These are phyloP conservation scores for Firmiana major DNA, from an alignment of 345 rosid genomes.

Conservation along the genomic window DNA sequence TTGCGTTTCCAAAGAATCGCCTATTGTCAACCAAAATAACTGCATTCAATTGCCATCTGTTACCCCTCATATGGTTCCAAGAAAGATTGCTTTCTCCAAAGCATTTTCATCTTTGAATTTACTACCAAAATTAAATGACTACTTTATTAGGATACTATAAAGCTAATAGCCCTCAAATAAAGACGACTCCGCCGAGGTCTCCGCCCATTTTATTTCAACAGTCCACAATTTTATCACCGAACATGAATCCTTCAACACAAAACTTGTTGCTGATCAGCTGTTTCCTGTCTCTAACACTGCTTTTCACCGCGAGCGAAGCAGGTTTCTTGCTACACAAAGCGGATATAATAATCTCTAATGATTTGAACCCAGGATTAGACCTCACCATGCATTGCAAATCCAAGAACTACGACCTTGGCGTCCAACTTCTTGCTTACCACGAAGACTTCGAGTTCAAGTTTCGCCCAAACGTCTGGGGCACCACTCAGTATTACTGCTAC, in stretches of 20 bases:
- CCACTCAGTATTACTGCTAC: slow-evolving; percentile 9
- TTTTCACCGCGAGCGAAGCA: neutral
- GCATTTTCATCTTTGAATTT: no score
- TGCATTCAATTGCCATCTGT: no score
- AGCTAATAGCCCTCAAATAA: no score
- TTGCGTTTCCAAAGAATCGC: no score
- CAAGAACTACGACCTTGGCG: slow-evolving; percentile 12
- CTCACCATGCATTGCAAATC: slow-evolving; percentile 22
- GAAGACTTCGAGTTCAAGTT: slow-evolving; percentile 14
- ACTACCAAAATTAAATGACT: no score
- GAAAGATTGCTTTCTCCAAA: no score
- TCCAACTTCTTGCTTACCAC: neutral
- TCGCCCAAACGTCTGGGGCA: slow-evolving; percentile 5
- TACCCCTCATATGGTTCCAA: no score
- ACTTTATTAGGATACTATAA: no score
- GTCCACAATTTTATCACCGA: no score
- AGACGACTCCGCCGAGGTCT: no score
- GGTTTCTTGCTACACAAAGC: neutral
- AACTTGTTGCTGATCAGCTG: neutral
- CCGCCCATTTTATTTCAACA: no score
- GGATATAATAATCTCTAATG: slow-evolving; percentile 12
- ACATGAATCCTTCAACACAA: neutral
- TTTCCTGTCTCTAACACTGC: neutral
- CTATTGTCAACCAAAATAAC: no score
- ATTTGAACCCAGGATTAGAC: neutral